Evolutionary conservation across 176 grass and related monocot species (phyloP).

Genomic region (Oryza glumipatula): DNA sequence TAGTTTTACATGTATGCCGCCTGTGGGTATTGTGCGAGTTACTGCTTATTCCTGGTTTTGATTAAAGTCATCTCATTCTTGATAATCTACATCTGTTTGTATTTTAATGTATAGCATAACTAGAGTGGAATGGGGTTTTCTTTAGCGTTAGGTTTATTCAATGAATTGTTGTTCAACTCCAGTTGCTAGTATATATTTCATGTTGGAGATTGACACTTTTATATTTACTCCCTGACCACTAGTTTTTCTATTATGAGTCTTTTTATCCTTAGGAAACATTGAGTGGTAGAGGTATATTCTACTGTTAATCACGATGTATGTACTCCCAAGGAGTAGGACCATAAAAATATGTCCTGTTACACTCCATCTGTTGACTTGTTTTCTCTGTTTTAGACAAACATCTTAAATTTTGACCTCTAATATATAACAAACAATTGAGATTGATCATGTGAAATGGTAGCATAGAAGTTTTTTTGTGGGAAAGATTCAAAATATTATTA

Average conservation of each 20-base stretch:
- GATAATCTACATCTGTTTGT: background rate
- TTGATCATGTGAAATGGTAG: background rate
- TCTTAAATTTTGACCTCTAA: background rate
- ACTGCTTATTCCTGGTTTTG: constrained; percentile 7
- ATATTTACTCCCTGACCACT: background rate
- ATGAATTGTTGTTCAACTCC: background rate
- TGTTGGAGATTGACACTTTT: background rate
- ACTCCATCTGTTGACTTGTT: background rate
- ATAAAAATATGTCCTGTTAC: background rate
- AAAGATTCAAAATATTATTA: background rate
- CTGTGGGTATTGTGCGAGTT: background rate
- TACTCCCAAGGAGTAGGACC: background rate
- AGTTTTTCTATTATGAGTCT: background rate
- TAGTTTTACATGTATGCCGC: background rate
- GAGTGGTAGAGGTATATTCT: background rate
- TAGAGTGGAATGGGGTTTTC: background rate
- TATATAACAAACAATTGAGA: background rate
- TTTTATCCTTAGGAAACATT: background rate
- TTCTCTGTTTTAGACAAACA: background rate
- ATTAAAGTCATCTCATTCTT: background rate
- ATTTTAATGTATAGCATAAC: constrained; percentile 17
- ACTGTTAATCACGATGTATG: background rate
- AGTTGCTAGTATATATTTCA: background rate
- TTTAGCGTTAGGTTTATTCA: constrained; percentile 12
- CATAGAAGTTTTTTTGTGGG: background rate